Base-by-base conservation (phyloP, 192 early-diverging fungal genomes). In the Entomortierella beljakovae region DNA sequence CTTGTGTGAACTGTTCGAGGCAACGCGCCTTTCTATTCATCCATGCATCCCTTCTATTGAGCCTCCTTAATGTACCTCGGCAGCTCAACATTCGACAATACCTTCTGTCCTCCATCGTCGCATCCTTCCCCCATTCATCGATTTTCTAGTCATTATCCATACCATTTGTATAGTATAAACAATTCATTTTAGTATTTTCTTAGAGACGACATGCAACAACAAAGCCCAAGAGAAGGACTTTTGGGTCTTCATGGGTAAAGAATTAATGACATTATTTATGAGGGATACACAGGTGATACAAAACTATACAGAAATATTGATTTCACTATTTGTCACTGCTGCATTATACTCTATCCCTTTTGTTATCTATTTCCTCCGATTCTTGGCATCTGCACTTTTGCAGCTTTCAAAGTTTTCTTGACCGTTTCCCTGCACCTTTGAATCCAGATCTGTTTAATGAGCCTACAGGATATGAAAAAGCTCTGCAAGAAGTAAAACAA, bases 401-500 rank as follows among this genome's bases (percentile, higher is more conserved):
- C 3, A 76, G 75, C 20, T 79, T 79, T 35, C 75, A 79, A 62
- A 79, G 75, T 28, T 79, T 79, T 29, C 67, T 79, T 2, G 75
- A 79, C 46, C 48, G 75, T 29, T 79, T 79, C 35, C 75, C 75
- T 9, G 75, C 75, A 29, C 75, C 75, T 6, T 57, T 79, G 11
- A 22, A 79, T 33, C 75, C 75, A 29, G 64, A 79, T 38, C 56
- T 79, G 26, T 79, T 79, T 37, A 79, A 79, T 50, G 75, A 79
- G 48, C 75, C 75, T 13, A 79, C 75, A 60, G 75, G 75, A 58
- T 77, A 84, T 31, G 86, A 90, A 46, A 84, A 83, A 66, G 77
- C 81, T 22, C 71, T 81, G 8, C 77, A 87, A 61, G 80, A 83
- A 61, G 81, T 83, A 31, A 88, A 85, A 64, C 80, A 84, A 43